Evolutionary conservation across 345 rosid species (phyloP).

Genomic region (Sisymbrium irio): DNA sequence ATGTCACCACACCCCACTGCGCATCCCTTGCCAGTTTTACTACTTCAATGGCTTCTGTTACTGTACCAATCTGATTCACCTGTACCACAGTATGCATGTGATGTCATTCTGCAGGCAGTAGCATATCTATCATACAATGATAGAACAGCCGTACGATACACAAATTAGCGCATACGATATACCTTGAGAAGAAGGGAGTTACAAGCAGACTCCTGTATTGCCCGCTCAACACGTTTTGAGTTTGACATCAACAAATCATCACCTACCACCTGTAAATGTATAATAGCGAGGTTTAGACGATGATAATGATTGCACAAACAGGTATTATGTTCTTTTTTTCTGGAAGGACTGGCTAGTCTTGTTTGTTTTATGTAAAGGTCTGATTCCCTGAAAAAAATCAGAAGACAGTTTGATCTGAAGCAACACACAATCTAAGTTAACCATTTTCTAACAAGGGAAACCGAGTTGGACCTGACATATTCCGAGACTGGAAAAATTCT

Average conservation of each 20-base stretch:
- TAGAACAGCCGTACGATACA: not conserved
- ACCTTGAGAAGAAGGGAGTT: conserved; percentile 97
- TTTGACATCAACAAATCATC: conserved; percentile 86
- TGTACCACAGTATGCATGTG: conserved; percentile 29
- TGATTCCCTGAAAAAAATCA: not conserved
- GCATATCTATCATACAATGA: not conserved
- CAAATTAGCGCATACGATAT: not conserved
- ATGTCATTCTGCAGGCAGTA: not conserved
- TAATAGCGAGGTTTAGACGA: conserved; percentile 1
- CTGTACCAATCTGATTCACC: conserved; percentile 96
- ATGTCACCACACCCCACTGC: conserved; percentile 84
- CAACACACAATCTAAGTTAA: not conserved
- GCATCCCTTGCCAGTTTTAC: conserved; percentile 90
- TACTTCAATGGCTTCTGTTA: conserved; percentile 94
- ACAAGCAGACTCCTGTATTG: conserved; percentile 76
- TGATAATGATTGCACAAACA: not conserved
- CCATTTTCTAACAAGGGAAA: conserved; percentile 12
- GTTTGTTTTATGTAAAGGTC: not conserved
- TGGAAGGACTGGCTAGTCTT: not conserved
- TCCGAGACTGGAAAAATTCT: conserved; percentile 66
- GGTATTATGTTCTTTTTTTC: not conserved
- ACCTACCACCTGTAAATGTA: conserved; percentile 77
- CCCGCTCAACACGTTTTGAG: conserved; percentile 76
- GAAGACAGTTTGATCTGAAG: not conserved
- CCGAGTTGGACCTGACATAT: conserved; percentile 76